Evolutionary conservation across 1,284 basidiomycete species (phyloP).

Genomic region (Melanopsichium pennsylvanicum): DNA sequence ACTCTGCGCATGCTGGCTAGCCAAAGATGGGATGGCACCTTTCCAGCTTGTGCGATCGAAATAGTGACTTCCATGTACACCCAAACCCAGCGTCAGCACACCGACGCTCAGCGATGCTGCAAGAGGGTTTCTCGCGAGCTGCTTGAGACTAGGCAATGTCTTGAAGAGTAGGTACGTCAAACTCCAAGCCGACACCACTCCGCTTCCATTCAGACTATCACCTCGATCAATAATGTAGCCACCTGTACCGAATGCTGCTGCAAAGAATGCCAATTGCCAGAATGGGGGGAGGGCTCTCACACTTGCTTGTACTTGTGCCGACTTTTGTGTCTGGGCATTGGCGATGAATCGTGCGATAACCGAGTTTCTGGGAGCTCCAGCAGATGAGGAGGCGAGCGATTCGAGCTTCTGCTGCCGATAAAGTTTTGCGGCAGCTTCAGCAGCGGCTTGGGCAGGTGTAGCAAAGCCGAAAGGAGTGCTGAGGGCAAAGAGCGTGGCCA

Average conservation of each 20-base stretch:
- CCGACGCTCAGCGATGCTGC: slow-evolving; percentile 27
- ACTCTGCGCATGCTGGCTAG: neutral
- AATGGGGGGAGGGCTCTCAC: slow-evolving; percentile 51
- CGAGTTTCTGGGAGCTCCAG: slow-evolving; percentile 5
- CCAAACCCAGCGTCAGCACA: slow-evolving; percentile 40
- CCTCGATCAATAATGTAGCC: slow-evolving; percentile 62
- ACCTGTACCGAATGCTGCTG: slow-evolving; percentile 50
- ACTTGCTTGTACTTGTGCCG: slow-evolving; percentile 9
- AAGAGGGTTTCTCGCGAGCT: slow-evolving; percentile 34
- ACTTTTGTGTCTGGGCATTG: slow-evolving; percentile 14
- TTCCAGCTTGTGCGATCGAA: slow-evolving; percentile 59
- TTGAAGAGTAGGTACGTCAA: slow-evolving; percentile 58
- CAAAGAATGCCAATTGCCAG: slow-evolving; percentile 58
- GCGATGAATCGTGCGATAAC: slow-evolving; percentile 35
- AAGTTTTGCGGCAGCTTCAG: slow-evolving; percentile 24
- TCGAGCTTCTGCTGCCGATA: slow-evolving; percentile 28
- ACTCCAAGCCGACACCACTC: slow-evolving; percentile 57
- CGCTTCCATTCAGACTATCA: slow-evolving; percentile 57
- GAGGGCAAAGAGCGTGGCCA: slow-evolving; percentile 43
- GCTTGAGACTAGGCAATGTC: slow-evolving; percentile 33
- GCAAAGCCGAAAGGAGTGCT: slow-evolving; percentile 54
- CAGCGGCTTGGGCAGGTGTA: slow-evolving; percentile 37
- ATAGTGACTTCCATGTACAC: slow-evolving; percentile 56
- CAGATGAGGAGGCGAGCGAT: slow-evolving; percentile 3
- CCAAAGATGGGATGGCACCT: slow-evolving; percentile 47